Evolutionary conservation across 2,329 filamentous ascomycete species (phyloP).

Genomic region (Colletotrichum phormii): DNA sequence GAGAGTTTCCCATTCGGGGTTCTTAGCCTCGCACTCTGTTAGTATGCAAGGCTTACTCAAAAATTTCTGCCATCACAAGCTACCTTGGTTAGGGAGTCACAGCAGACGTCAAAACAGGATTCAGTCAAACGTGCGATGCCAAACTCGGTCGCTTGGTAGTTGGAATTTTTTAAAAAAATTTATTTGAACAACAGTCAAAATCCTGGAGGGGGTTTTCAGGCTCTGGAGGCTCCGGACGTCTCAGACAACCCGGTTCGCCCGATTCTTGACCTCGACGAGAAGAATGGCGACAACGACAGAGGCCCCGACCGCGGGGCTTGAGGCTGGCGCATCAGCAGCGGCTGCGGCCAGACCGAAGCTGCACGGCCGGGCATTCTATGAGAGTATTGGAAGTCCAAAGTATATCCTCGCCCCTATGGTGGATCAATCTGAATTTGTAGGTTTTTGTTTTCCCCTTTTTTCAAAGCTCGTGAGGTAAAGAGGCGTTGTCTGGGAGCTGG

Average conservation of each 20-base stretch:
- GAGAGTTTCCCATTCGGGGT: not conserved
- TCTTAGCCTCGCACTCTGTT: conserved; percentile 22
- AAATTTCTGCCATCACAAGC: conserved; percentile 10
- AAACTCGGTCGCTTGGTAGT: not conserved
- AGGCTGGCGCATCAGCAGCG: conserved; percentile 14
- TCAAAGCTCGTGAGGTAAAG: not conserved
- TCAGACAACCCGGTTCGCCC: conserved; percentile 32
- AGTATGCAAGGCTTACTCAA: conserved; percentile 16
- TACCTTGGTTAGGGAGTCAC: not conserved
- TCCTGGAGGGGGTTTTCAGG: conserved; percentile 30
- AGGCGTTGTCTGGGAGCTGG: not conserved
- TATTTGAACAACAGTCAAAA: not conserved
- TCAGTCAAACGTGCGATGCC: not conserved
- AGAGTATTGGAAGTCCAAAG: conserved; percentile 93
- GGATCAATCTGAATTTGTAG: conserved; percentile 95
- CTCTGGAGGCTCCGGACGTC: conserved; percentile 29
- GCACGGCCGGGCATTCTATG: conserved; percentile 89
- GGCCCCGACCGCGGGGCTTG: conserved; percentile 40
- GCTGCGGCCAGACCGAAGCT: conserved; percentile 63
- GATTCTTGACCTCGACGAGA: conserved; percentile 19
- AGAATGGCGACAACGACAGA: conserved; percentile 45
- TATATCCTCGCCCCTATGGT: conserved; percentile 97
- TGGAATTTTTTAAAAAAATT: no score
- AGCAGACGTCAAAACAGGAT: not conserved
- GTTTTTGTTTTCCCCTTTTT: conserved; percentile 45